Evolutionary conservation across 306 rosid genomes (phyloP), one percentile per base, ranked within the genome.

Genomic region (Senna siamea): DNA sequence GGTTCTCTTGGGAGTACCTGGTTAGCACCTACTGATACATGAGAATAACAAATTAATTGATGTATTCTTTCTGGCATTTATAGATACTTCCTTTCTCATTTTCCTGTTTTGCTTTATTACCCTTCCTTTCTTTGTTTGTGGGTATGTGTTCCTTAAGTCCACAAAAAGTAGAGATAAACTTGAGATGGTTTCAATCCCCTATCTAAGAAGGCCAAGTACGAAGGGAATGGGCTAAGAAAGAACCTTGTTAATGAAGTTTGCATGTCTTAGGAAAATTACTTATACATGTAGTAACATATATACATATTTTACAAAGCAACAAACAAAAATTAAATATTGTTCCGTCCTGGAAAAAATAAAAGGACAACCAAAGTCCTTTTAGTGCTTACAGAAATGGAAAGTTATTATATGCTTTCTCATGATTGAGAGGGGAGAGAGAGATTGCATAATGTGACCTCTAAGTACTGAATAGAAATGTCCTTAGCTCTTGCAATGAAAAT

Each of bases 1-100:
- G 87, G 51, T 94, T 84, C 96, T 94, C 47, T 94, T 91, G 99
- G 97, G 97, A 70, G 89, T 94, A 73, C 99, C 99, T 72, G 99
- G 99, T 90, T 61, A 58, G 68, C 58, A 72, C 71, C 57, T 14
- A 71, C 53, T 56, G 51, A 58, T 56, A 59, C 61, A n/a, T 57
- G 44, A 51, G 53, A 40, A 54, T 51, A 35, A 18, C 67, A 72
- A 72, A 5, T 63, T 54, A 12, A 7, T n/a, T 37, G n/a, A 61
- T 30, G 61, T 28, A 55, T 14, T 66, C 48, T 67, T 64, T 4
- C 22, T 61, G 37, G 72, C 32, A 61, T 53, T 46, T 18, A 5
- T 40, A 52, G 19, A 69, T 66, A 46, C 44, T 48, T 8, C 43
- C 4, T 59, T 40, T 52, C 15, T 28, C 26, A 17, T 35, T 48